Conservation (phyloP, 2,329 filamentous ascomycete species). For the Pestalotiopsis sp. region DNA sequence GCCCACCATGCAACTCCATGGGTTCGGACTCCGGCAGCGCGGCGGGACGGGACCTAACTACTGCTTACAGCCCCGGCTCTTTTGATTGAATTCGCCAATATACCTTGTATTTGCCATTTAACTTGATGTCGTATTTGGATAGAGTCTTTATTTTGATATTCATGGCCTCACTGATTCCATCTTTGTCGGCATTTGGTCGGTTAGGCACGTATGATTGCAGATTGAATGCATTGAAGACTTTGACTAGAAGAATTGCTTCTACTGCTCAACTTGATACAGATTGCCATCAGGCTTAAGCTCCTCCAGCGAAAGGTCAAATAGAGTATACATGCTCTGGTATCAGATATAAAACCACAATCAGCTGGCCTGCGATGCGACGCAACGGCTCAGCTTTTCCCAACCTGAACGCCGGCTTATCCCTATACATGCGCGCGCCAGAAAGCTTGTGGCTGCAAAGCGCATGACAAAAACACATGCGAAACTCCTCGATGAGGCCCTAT, state of each 20-base stretch:
- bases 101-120: too few species aligned
- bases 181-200: neutral
- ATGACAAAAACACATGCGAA: neutral
- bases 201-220: neutral
- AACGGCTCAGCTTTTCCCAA: neutral
- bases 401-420: slow-evolving; percentile 9
- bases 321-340: neutral
- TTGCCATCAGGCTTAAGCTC: neutral
- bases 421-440: neutral
- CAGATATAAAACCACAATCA: neutral
- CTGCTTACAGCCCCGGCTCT: neutral
- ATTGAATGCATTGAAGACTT: neutral
- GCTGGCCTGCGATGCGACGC: neutral
- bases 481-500: neutral
- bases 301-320: neutral
- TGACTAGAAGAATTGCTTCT: neutral
- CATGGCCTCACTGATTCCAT: neutral
- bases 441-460: neutral
- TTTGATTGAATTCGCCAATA: neutral
- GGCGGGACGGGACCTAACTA: neutral
- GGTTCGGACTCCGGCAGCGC: neutral
- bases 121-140: too few species aligned
- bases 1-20: neutral
- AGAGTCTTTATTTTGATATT: too few species aligned
- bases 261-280: neutral